Evolutionary conservation across 352 stramenopile species (phyloP).

Genomic region (Globisporangium uncinulatum): DNA sequence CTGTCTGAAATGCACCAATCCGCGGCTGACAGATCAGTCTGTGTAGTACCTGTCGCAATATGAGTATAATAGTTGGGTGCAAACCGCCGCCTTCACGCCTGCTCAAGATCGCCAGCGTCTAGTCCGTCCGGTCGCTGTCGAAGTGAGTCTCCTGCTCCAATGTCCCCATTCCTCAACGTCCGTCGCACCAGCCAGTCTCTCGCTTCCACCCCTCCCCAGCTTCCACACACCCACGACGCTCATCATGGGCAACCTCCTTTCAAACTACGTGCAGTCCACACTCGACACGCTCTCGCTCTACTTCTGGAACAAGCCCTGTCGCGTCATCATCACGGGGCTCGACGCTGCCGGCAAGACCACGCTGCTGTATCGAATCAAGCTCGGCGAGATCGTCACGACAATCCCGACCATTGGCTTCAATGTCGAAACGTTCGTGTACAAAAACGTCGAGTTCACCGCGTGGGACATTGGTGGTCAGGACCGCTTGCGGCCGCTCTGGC

Average conservation of each 20-base stretch:
- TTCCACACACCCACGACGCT: too few relatives aligned
- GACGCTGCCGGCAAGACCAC: slow-evolving; percentile 97
- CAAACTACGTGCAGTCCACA: slow-evolving; percentile 26
- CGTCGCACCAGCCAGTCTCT: too few relatives aligned
- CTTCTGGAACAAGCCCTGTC: slow-evolving; percentile 29
- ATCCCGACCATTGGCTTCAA: slow-evolving; percentile 86
- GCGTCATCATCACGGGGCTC: slow-evolving; percentile 88
- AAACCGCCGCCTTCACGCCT: too few relatives aligned
- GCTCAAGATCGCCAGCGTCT: too few relatives aligned
- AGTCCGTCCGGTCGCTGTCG: too few relatives aligned
- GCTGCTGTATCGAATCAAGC: slow-evolving; percentile 89
- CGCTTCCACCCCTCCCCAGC: too few relatives aligned
- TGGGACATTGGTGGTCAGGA: slow-evolving; percentile 81
- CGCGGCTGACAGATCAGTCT: background rate
- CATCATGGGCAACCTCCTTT: slow-evolving; percentile 43
- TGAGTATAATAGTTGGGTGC: too few relatives aligned
- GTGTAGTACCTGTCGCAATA: too few relatives aligned
- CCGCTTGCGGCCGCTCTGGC: slow-evolving; percentile 47
- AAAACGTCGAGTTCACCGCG: slow-evolving; percentile 69
- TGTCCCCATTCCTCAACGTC: too few relatives aligned
- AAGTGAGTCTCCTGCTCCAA: too few relatives aligned
- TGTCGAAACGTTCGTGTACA: slow-evolving; percentile 70
- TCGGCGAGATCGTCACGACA: slow-evolving; percentile 61
- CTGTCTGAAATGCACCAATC: background rate
- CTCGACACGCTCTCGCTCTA: slow-evolving; percentile 19